Evolutionary conservation across 345 rosid genomes (phyloP).

Genomic region (Schrenkiella parvula): DNA sequence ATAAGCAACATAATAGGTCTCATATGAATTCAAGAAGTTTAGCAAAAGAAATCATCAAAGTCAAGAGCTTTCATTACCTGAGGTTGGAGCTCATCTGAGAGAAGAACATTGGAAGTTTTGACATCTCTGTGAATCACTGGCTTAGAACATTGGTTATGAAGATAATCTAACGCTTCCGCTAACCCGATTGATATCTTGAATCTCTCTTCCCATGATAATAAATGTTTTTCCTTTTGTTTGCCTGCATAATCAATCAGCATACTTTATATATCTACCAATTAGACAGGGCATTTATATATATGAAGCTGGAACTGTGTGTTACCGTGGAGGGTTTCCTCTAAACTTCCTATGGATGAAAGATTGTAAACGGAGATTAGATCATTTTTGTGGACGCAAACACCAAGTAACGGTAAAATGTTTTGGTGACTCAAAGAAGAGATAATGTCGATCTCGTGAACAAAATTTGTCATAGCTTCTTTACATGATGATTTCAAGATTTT

Average conservation of each 20-base stretch:
- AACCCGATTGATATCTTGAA: constrained; percentile 53
- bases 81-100: constrained; percentile 56
- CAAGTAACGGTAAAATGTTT: constrained; percentile 50
- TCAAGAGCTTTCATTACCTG: constrained; percentile 42
- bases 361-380: constrained; percentile 67
- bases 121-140: constrained; percentile 86
- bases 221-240: constrained; percentile 10
- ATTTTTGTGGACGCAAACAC: constrained; percentile 52
- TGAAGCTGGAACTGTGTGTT: neutral
- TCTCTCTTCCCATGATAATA: constrained; percentile 62
- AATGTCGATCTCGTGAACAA: constrained; percentile 63
- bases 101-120: constrained; percentile 84
- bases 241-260: constrained; percentile 13
- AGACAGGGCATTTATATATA: neutral
- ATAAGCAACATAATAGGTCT: neutral
- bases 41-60: neutral
- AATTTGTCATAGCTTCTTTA: constrained; percentile 47
- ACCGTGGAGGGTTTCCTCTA: constrained; percentile 74
- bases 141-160: constrained; percentile 54
- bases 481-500: constrained; percentile 65
- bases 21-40: neutral
- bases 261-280: neutral
- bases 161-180: constrained; percentile 67
- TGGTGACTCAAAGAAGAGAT: constrained; percentile 63
- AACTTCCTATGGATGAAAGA: constrained; percentile 61